A percentile compares a stretch with the other conserved stretches of the same genome.
These are phyloP conservation scores for Colletotrichum limetticola DNA, from an alignment of 2,329 filamentous ascomycete species.

Conservation along the genomic window DNA sequence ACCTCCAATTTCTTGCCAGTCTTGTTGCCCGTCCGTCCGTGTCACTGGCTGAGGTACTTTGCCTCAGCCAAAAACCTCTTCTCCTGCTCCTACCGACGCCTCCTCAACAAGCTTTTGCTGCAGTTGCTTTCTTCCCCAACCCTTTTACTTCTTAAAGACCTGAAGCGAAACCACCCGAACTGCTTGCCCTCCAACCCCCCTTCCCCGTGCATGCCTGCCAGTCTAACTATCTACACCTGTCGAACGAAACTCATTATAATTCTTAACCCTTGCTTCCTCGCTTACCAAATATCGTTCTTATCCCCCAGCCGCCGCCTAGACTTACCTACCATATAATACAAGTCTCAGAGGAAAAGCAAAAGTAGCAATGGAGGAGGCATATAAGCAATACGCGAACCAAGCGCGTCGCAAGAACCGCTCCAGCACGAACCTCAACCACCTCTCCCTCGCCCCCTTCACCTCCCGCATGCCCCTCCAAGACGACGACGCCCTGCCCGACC, in stretches of 20 bases:
- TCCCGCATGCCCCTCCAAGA: constrained; percentile 69
- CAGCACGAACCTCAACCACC: constrained; percentile 67
- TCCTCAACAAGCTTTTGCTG: constrained; percentile 34
- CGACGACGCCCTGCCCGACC: constrained; percentile 57
- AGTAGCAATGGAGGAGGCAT: constrained; percentile 67
- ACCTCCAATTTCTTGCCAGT: constrained; percentile 1
- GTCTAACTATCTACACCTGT: not conserved
- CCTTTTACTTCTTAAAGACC: constrained; percentile 25
- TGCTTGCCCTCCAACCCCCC: not conserved
- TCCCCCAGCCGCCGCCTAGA: not conserved
- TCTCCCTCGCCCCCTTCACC: constrained; percentile 73
- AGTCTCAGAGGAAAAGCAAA: not conserved
- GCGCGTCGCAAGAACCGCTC: constrained; percentile 69
- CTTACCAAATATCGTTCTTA: not conserved
- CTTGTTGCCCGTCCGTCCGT: not conserved
- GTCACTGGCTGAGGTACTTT: not conserved
- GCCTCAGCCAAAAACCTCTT: not conserved
- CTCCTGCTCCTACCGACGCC: not conserved
- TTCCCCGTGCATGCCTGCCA: not conserved
- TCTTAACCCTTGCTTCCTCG: not conserved
- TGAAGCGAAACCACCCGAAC: constrained; percentile 33
- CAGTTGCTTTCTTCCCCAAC: constrained; percentile 18
- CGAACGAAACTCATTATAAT: constrained; percentile 5
- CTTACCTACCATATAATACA: not conserved
- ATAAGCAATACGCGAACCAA: constrained; percentile 68